These are phyloP conservation scores for Suillus paluster DNA, from an alignment of 768 basidiomycete genomes.

Conservation along the genomic window DNA sequence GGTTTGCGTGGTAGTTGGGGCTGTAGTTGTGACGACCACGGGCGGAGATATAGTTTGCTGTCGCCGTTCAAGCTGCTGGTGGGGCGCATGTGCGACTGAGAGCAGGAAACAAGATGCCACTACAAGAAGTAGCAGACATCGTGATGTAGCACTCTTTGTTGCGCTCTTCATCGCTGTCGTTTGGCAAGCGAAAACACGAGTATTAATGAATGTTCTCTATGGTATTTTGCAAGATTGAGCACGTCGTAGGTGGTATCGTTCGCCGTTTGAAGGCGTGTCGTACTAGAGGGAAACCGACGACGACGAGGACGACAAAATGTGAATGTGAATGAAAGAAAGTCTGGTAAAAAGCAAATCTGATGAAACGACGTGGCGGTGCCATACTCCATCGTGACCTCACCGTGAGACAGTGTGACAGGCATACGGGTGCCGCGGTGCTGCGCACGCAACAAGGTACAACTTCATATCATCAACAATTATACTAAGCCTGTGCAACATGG, in stretches of 20 bases:
- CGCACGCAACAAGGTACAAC: constrained; percentile 1
- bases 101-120: constrained; percentile 30
- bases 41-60: constrained; percentile 8
- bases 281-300: background rate
- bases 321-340: constrained; percentile 12
- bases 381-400: constrained; percentile 20
- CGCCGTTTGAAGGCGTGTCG: constrained; percentile 7
- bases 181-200: constrained; percentile 11
- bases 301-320: background rate
- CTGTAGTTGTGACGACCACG: constrained; percentile 5
- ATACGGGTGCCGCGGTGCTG: background rate
- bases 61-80: constrained; percentile 20
- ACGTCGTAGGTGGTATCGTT: constrained; percentile 18
- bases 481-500: background rate
- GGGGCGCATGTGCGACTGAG: constrained; percentile 29
- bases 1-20: constrained; percentile 14
- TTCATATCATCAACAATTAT: too few species aligned
- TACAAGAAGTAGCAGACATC: constrained; percentile 31
- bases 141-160: constrained; percentile 26
- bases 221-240: constrained; percentile 27
- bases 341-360: constrained; percentile 15
- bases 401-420: constrained; percentile 18
- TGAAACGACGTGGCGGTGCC: constrained; percentile 23
- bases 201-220: constrained; percentile 26
- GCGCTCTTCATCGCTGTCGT: constrained; percentile 15